These are phyloP conservation scores for Melanomma pulvis-pyrius DNA, from an alignment of 495 filamentous ascomycete species.

Conservation along the genomic window DNA sequence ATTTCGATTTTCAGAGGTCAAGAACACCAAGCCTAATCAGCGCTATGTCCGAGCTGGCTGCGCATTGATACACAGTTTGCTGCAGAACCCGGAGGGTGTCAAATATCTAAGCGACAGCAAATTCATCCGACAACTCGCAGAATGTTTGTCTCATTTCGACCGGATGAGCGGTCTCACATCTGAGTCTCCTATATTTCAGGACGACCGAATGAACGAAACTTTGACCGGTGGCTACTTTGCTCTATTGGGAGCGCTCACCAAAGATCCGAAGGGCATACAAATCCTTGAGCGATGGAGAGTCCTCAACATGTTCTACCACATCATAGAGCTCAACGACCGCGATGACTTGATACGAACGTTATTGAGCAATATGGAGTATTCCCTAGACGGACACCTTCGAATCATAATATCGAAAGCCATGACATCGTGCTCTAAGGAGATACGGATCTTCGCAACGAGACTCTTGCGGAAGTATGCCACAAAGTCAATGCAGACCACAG, in stretches of 20 bases:
- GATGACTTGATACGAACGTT: slow-evolving; percentile 88
- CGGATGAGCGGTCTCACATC: slow-evolving; percentile 89
- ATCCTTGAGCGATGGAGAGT: slow-evolving; percentile 97
- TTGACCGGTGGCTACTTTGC: slow-evolving; percentile 91
- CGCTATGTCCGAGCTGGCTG: slow-evolving; percentile 91
- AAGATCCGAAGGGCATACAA: slow-evolving; percentile 74
- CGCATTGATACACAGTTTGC: slow-evolving; percentile 78
- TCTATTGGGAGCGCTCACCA: slow-evolving; percentile 83
- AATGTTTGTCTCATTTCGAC: slow-evolving; percentile 93
- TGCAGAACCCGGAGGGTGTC: slow-evolving; percentile 81
- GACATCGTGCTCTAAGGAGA: slow-evolving; percentile 86
- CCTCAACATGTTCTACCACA: slow-evolving; percentile 99
- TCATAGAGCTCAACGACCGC: slow-evolving; percentile 84
- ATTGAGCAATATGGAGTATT: slow-evolving; percentile 88
- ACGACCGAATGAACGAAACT: slow-evolving; percentile 77
- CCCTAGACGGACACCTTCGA: slow-evolving; percentile 81
- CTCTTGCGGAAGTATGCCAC: slow-evolving; percentile 81
- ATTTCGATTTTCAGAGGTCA: slow-evolving; percentile 82
- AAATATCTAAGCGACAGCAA: slow-evolving; percentile 89
- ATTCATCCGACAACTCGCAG: slow-evolving; percentile 86
- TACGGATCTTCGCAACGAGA: slow-evolving; percentile 83
- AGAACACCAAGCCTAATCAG: slow-evolving; percentile 88
- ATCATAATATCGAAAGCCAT: slow-evolving; percentile 92
- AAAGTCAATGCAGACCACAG: slow-evolving; percentile 39
- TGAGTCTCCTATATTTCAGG: slow-evolving; percentile 82